These are phyloP conservation scores for Podospora tetraspora DNA, from an alignment of 495 filamentous ascomycete species.

Conservation along the genomic window DNA sequence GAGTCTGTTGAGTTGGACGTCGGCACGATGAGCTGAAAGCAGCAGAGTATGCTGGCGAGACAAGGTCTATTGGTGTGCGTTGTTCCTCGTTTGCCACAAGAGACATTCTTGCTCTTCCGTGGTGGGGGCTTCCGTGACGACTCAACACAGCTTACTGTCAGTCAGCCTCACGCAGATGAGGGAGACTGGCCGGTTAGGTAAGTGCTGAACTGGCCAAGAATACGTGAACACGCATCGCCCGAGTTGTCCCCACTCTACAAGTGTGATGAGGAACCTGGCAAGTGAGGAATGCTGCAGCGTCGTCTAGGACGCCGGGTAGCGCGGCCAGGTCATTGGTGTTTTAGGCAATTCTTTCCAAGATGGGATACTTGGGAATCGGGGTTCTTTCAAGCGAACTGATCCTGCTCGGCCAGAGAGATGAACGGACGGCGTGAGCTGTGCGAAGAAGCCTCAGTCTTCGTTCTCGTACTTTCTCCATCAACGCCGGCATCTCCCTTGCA, in stretches of 20 bases:
- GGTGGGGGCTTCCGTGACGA: neutral
- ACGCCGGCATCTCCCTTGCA: neutral
- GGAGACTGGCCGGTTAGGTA: neutral
- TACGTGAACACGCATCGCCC: slow-evolving; percentile 11
- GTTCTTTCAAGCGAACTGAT: neutral
- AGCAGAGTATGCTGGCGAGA: neutral
- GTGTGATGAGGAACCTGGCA: neutral
- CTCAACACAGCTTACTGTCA: neutral
- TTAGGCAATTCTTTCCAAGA: neutral
- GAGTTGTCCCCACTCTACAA: neutral
- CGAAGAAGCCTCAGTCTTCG: neutral
- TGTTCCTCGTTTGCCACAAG: neutral
- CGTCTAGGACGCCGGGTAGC: neutral
- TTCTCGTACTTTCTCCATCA: too few relatives aligned
- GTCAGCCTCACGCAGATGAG: neutral
- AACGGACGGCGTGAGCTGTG: neutral
- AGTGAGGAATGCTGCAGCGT: neutral
- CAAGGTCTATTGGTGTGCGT: neutral
- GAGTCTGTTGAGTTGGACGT: neutral
- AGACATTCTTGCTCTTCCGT: neutral
- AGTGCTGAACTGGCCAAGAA: neutral
- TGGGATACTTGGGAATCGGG: neutral
- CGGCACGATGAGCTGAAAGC: neutral
- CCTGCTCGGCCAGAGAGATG: neutral
- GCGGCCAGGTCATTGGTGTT: neutral